Percentiles rank a stretch among this genome's conserved stretches.
Evolutionary conservation across 1,284 basidiomycete species (phyloP).

Genomic region (Rhodotorula glutinis): DNA sequence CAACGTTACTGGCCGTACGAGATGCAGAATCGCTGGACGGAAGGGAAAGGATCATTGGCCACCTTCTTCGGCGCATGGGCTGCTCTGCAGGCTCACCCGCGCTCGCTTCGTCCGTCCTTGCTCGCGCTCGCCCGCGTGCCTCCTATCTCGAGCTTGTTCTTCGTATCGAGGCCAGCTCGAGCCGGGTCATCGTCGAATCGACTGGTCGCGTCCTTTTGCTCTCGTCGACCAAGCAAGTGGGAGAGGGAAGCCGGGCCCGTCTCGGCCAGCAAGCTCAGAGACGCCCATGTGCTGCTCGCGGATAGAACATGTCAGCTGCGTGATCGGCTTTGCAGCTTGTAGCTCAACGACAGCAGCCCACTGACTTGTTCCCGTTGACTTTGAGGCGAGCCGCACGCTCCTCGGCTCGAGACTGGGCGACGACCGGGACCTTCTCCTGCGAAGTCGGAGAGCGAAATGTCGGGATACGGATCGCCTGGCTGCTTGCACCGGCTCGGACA

Average conservation of each 20-base stretch:
- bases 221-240: constrained; percentile 6
- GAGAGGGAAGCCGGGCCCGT: neutral
- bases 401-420: constrained; percentile 10
- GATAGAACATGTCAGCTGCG: neutral
- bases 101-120: too few species aligned
- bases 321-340: too few species aligned
- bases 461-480: constrained; percentile 19
- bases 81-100: too few species aligned
- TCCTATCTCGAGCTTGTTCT: too few species aligned
- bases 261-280: constrained; percentile 1
- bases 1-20: too few species aligned
- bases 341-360: neutral
- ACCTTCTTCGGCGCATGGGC: too few species aligned
- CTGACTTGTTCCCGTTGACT: neutral
- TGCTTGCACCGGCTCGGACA: neutral
- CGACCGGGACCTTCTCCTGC: neutral
- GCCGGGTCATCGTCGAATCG: neutral
- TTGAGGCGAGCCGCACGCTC: constrained; percentile 2
- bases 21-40: too few species aligned
- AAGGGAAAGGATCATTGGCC: too few species aligned
- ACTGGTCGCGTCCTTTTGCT: neutral
- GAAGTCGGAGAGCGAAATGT: constrained; percentile 18
- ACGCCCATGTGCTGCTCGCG: neutral
- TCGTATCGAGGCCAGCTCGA: too few species aligned
- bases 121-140: too few species aligned